These are phyloP conservation scores for Hericium erinaceus DNA, from an alignment of 768 basidiomycete species.

Conservation along the genomic window DNA sequence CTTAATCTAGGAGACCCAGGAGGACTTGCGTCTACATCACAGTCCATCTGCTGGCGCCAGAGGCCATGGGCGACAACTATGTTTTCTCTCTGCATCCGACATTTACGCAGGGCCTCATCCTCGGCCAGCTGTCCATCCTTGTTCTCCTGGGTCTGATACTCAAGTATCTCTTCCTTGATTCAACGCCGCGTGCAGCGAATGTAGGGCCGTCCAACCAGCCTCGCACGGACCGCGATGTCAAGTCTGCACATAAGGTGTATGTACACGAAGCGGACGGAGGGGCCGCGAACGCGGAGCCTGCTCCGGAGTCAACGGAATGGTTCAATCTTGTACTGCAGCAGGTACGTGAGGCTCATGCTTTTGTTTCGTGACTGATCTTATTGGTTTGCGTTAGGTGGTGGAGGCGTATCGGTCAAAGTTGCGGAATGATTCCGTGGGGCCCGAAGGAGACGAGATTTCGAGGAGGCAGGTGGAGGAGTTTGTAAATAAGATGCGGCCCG, in stretches of 20 bases:
- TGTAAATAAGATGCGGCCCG: slow-evolving; percentile 68
- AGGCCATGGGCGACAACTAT: slow-evolving; percentile 39
- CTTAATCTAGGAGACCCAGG: too few species aligned
- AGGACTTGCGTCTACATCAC: background rate
- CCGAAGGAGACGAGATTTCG: slow-evolving; percentile 77
- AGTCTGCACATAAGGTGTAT: background rate
- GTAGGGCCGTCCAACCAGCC: slow-evolving; percentile 54
- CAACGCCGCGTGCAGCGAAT: slow-evolving; percentile 42
- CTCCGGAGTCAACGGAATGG: slow-evolving; percentile 81
- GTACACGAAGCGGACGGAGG: background rate
- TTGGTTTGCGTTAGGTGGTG: slow-evolving; percentile 33
- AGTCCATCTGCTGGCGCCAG: background rate
- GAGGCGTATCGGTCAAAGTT: slow-evolving; percentile 73
- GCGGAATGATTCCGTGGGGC: slow-evolving; percentile 56
- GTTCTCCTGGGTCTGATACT: slow-evolving; percentile 71
- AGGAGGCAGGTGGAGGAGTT: slow-evolving; percentile 72
- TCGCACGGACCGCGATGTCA: background rate
- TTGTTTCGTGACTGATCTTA: background rate
- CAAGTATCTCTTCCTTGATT: slow-evolving; percentile 92
- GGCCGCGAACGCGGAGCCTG: slow-evolving; percentile 16
- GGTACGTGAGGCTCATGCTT: slow-evolving; percentile 36
- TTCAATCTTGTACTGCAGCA: slow-evolving; percentile 79
- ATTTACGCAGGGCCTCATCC: slow-evolving; percentile 90
- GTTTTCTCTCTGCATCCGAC: slow-evolving; percentile 73
- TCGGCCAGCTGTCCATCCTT: slow-evolving; percentile 87